These are phyloP conservation scores for Neurospora sp. DNA, from an alignment of 495 filamentous ascomycete species.

Conservation along the genomic window DNA sequence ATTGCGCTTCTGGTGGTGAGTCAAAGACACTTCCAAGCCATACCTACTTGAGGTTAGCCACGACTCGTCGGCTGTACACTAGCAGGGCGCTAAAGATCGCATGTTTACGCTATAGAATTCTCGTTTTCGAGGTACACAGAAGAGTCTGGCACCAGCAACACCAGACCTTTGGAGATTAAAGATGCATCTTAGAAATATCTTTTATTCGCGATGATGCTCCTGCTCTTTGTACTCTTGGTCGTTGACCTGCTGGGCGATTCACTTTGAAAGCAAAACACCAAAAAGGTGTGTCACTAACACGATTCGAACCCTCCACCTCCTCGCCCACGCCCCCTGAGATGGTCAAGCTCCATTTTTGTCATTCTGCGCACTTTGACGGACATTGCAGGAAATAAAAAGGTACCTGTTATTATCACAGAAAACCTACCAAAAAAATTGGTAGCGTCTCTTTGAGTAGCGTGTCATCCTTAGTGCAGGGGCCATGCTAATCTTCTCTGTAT, in stretches of 20 bases:
- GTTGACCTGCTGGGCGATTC: background rate
- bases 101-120: background rate
- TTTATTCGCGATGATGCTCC: background rate
- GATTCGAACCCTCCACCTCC: slow-evolving; percentile 9
- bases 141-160: background rate
- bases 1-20: background rate
- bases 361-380: background rate
- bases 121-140: background rate
- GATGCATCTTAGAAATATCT: background rate
- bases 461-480: slow-evolving; percentile 99
- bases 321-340: background rate
- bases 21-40: background rate
- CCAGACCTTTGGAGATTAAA: background rate
- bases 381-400: background rate
- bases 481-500: slow-evolving; percentile 92
- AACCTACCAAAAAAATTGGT: slow-evolving; percentile 19
- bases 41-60: background rate
- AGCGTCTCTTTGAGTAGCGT: slow-evolving; percentile 94
- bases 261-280: background rate
- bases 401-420: background rate
- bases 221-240: background rate
- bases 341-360: background rate
- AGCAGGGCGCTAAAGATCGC: background rate
- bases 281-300: background rate
- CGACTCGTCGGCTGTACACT: background rate